Evolutionary conservation across 495 filamentous ascomycete species (phyloP), one percentile per base, ranked within the genome.

Genomic region (Trichoderma erinaceum): DNA sequence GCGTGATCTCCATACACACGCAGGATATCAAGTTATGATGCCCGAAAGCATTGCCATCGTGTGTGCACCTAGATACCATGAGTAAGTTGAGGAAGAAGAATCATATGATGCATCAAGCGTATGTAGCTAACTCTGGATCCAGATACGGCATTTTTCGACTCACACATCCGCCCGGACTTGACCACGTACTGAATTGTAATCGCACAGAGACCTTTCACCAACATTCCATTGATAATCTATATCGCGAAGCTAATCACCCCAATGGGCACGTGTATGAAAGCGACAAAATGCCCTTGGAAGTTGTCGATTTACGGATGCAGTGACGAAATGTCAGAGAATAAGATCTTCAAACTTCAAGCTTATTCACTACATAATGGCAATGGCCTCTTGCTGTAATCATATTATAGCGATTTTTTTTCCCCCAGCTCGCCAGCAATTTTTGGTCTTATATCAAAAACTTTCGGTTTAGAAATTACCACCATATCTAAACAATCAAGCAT

Each of bases 1-100:
- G 41, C 83, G 93, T 43, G 95, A 99, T 74, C 73, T 97, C 69
- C 95, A 99, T 71, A 99, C 96, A 0, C 95, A 97, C 72, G 84
- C 85, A 41, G 92, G 92, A 23, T 98, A 97, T 76, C 95, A 99
- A 76, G 85, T 92, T 32, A 96, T 95, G 92, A 83, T 98, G 75
- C 87, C 91, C 18, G 95, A 99, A 81, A 93, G 90, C 73, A 94
- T 99, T 73, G 95, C 96, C 10, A 96, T 99, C 70, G 95, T 99
- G 61, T 98, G 96, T 78, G 92, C 96, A 38, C 95, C 95, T 15
- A 89, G 84, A 58, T 89, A 89, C 69, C 80, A 82, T 16, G 87
- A 84, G 85, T 92, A 77, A 81, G 88, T 86, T 27, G 7, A 43
- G n/a, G 15, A 13, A 23, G 41, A 41, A 16, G 21, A n/a, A 8